A percentile compares a stretch with the other conserved stretches of the same genome.
These are phyloP conservation scores for Neurospora sp. DNA, from an alignment of 495 filamentous ascomycete species.

Conservation along the genomic window DNA sequence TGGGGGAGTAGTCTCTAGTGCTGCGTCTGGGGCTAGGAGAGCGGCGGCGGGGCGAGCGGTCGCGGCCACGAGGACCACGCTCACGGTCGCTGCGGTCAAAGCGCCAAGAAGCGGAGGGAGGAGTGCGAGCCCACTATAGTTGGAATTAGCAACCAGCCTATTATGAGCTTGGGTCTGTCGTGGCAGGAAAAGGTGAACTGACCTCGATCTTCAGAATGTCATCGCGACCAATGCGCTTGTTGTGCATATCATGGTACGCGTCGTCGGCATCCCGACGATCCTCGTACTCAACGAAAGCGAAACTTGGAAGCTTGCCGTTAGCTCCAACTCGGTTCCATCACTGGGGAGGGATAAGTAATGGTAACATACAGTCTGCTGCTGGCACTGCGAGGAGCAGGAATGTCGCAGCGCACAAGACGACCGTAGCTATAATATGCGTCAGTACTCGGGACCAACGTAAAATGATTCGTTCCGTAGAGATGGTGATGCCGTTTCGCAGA, in stretches of 20 bases:
- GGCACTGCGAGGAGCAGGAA: slow-evolving; percentile 88
- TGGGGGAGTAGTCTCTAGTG: slow-evolving; percentile 77
- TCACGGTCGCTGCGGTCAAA: slow-evolving; percentile 55
- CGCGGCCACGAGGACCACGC: slow-evolving; percentile 10
- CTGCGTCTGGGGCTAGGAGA: slow-evolving; percentile 74
- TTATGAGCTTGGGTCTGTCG: neutral
- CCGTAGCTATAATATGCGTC: slow-evolving; percentile 62
- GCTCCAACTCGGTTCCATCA: neutral
- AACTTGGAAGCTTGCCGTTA: slow-evolving; percentile 42
- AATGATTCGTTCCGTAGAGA: slow-evolving; percentile 11
- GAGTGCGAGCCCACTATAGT: slow-evolving; percentile 89
- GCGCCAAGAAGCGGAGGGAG: slow-evolving; percentile 95
- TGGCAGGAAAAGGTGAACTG: slow-evolving; percentile 16
- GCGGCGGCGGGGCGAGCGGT: slow-evolving; percentile 52
- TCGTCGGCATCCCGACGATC: slow-evolving; percentile 98
- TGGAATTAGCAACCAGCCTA: slow-evolving; percentile 11
- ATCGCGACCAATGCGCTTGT: slow-evolving; percentile 94
- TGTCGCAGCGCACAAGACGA: slow-evolving; percentile 96
- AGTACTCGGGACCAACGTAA: slow-evolving; percentile 12
- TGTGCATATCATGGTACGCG: slow-evolving; percentile 99
- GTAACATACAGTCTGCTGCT: slow-evolving; percentile 83
- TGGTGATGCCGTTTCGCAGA: slow-evolving; percentile 11
- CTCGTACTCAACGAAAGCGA: slow-evolving; percentile 99
- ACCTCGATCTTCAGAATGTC: slow-evolving; percentile 98
- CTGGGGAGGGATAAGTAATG: slow-evolving; percentile 1